Evolutionary conservation across 1,139 yeast species (phyloP).

Genomic region (Pichia sp.): DNA sequence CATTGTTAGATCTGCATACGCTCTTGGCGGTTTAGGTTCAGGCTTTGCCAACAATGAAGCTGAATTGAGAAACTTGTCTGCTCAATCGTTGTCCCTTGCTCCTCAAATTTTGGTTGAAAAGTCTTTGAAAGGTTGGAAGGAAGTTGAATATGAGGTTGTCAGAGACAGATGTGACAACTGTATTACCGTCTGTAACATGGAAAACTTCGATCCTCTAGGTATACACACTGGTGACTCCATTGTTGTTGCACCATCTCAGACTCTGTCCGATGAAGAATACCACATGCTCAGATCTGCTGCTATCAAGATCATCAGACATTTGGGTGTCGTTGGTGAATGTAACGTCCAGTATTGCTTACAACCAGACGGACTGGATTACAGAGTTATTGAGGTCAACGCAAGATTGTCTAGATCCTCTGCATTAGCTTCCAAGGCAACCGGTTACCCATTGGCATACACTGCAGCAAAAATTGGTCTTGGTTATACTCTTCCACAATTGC

Average conservation of each 20-base stretch:
- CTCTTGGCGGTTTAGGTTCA: slow-evolving; percentile 96
- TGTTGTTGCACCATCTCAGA: slow-evolving; percentile 98
- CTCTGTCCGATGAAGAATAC: slow-evolving; percentile 93
- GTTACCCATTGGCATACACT: slow-evolving; percentile 96
- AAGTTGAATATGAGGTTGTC: slow-evolving; percentile 97
- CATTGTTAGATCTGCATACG: slow-evolving; percentile 95
- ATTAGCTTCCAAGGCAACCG: slow-evolving; percentile 96
- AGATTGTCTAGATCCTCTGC: slow-evolving; percentile 97
- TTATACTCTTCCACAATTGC: slow-evolving; percentile 88
- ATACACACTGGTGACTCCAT: slow-evolving; percentile 98
- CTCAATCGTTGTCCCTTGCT: slow-evolving; percentile 82
- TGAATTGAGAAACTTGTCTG: slow-evolving; percentile 80
- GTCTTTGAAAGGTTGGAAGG: slow-evolving; percentile 98
- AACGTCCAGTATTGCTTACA: slow-evolving; percentile 96
- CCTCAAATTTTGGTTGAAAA: slow-evolving; percentile 96
- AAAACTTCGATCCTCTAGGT: slow-evolving; percentile 96
- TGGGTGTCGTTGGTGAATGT: slow-evolving; percentile 99
- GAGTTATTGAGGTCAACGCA: slow-evolving; percentile 97
- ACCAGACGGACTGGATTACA: slow-evolving; percentile 90
- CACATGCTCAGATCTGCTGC: slow-evolving; percentile 98
- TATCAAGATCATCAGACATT: slow-evolving; percentile 91
- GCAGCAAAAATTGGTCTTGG: slow-evolving; percentile 97
- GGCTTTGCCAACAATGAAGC: slow-evolving; percentile 86
- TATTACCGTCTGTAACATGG: slow-evolving; percentile 99
- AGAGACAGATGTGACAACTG: slow-evolving; percentile 96